Evolutionary conservation across 1,284 basidiomycete species (phyloP).

Genomic region (Ustilago esculenta): DNA sequence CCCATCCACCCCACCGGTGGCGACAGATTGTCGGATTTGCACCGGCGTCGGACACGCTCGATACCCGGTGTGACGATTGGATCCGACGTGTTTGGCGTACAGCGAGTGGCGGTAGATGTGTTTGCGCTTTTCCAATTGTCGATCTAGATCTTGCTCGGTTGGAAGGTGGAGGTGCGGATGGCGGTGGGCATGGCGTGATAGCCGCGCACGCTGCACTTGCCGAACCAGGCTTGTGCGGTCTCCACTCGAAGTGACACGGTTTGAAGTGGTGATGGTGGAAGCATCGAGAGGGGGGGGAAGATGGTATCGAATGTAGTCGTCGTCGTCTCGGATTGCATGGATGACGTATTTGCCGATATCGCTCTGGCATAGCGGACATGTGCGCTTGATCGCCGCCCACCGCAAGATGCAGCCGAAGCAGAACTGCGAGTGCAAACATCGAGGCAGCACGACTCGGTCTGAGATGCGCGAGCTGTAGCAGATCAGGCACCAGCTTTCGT

Average conservation of each 20-base stretch:
- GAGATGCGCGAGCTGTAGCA: conserved; percentile 57
- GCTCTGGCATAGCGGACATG: conserved; percentile 64
- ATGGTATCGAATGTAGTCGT: conserved; percentile 61
- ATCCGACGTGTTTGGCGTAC: conserved; percentile 63
- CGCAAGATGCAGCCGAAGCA: conserved; percentile 65
- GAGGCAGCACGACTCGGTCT: conserved; percentile 60
- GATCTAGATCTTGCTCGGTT: no score
- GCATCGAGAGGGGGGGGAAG: conserved; percentile 32
- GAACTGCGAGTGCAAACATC: conserved; percentile 64
- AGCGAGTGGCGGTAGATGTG: conserved; percentile 56
- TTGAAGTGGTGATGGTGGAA: no score
- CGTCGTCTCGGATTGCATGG: conserved; percentile 56
- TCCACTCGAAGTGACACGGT: no score
- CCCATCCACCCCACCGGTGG: no score
- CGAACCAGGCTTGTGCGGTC: no score
- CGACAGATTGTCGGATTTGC: conserved; percentile 17
- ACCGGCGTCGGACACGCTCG: conserved; percentile 42
- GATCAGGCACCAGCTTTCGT: conserved; percentile 61
- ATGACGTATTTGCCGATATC: conserved; percentile 56
- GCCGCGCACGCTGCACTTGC: conserved; percentile 5
- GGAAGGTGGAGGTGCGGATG: neutral
- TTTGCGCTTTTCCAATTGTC: conserved; percentile 13
- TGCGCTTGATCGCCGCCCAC: conserved; percentile 60
- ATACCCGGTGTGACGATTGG: conserved; percentile 62
- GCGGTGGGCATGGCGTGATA: neutral